These are phyloP conservation scores for Striga asiatica DNA, from an alignment of 257 asterid species.

Conservation along the genomic window DNA sequence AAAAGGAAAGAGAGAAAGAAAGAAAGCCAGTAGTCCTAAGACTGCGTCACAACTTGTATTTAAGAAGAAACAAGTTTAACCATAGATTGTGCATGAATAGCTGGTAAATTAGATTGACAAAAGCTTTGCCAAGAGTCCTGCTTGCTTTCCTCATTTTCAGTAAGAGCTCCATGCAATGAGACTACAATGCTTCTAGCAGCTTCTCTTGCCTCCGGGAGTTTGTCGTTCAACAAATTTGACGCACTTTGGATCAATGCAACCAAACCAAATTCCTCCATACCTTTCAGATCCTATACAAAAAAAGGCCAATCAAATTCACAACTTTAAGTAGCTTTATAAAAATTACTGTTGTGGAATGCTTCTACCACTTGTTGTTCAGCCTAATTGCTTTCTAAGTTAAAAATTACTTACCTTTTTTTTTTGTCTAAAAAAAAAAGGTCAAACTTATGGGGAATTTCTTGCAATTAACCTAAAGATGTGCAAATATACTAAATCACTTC, in stretches of 20 bases:
- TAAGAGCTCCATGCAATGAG: slow-evolving; percentile 37
- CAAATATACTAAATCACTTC: too few species aligned
- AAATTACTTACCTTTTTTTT: too few species aligned
- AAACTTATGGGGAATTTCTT: too few species aligned
- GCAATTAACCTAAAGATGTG: too few species aligned
- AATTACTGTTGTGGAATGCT: neutral
- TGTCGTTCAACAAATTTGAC: slow-evolving; percentile 54
- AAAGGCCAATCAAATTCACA: slow-evolving; percentile 1
- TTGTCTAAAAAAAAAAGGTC: neutral
- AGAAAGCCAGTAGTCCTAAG: too few species aligned
- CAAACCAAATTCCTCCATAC: slow-evolving; percentile 65
- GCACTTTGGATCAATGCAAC: slow-evolving; percentile 38
- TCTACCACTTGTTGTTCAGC: neutral
- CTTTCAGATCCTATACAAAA: slow-evolving; percentile 42
- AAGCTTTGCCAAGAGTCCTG: slow-evolving; percentile 71
- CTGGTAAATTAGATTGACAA: slow-evolving; percentile 69
- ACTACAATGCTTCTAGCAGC: slow-evolving; percentile 58
- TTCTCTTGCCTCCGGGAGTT: slow-evolving; percentile 92
- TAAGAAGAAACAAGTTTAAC: slow-evolving; percentile 50
- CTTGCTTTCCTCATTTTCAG: slow-evolving; percentile 40
- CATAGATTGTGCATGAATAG: slow-evolving; percentile 73
- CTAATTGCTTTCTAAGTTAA: too few species aligned
- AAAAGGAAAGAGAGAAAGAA: too few species aligned
- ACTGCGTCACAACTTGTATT: too few species aligned
- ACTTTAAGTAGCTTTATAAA: neutral